Conservation (phyloP, 1,284 basidiomycete genomes). For the Fistulina hepatica region DNA sequence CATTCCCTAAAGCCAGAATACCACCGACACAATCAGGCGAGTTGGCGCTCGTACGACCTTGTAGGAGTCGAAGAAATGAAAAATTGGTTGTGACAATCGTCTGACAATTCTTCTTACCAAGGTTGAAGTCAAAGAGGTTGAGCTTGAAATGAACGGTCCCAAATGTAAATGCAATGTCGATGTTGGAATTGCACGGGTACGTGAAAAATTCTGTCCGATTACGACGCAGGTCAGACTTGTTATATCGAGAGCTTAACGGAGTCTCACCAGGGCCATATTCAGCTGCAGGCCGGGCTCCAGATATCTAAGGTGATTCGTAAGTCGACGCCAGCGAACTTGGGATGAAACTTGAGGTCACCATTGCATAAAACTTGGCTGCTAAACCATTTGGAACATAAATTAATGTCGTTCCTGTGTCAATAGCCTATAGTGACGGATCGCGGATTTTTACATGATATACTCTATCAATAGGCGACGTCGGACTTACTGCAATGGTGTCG, state of each 20-base stretch:
- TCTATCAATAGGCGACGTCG: background rate
- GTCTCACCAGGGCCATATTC: conserved; percentile 34
- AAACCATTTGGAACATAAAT: conserved; percentile 38
- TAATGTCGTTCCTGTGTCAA: conserved; percentile 52
- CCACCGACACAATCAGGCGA: conserved; percentile 50
- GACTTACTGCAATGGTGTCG: conserved; percentile 29
- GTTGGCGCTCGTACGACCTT: conserved; percentile 16
- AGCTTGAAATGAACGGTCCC: conserved; percentile 40
- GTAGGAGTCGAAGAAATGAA: background rate
- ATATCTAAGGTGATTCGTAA: conserved; percentile 28
- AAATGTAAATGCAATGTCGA: conserved; percentile 40
- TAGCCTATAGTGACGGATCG: conserved; percentile 28
- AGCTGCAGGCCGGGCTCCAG: conserved; percentile 29
- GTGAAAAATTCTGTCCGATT: conserved; percentile 34
- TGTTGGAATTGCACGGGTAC: conserved; percentile 34
- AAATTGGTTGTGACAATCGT: background rate
- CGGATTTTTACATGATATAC: background rate
- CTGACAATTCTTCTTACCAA: conserved; percentile 29
- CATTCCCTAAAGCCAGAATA: conserved; percentile 42
- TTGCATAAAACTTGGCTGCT: conserved; percentile 31
- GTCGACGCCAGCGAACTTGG: background rate
- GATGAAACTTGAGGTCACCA: conserved; percentile 19
- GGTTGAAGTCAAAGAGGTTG: conserved; percentile 53
- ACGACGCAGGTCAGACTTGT: background rate
- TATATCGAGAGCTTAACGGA: background rate